Evolutionary conservation across 345 rosid genomes (phyloP), one percentile per base, ranked within the genome.

Genomic region (Eucalyptus victrix): DNA sequence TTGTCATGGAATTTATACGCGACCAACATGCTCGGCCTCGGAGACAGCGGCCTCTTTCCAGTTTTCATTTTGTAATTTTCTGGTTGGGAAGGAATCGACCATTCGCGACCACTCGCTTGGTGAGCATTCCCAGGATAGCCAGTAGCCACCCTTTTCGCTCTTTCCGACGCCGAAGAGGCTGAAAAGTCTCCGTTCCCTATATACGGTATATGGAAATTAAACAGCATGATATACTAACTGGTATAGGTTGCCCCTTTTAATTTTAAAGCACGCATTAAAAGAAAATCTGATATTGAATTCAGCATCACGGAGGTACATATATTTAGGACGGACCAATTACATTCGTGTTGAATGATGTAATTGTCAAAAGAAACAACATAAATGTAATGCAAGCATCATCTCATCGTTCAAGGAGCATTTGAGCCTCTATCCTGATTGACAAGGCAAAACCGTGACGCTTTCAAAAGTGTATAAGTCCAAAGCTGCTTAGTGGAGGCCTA

Each of bases 261-360:
- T 60, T 60, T 12, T 13, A 62, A 13, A 62, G 26, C 44, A 0
- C 4, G 1, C 23, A 1, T 0, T 3, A 16, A 67, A 16, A 4
- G 19, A 32, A 67, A n/a, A 8, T 67, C 40, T 30, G 0, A 3
- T 30, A 0, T 62, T 62, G 17, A 28, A 62, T 62, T 30, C 34
- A 30, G 4, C 17, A 30, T 62, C 69, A 6, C 40, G 6, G 0
- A 16, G 40, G 40, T n/a, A n/a, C 5, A 16, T 14, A 4, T 15
- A 65, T 16, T 15, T 7, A 67, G 40, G 34, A 62, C 2, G 21
- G 69, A 62, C 69, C 0, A 3, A 62, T 30, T 62, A 13, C 69
- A 34, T 34, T 18, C 21, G 44, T 17, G 44, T 34, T 6, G 7
- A 34, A 32, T 18, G 80, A 34, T 9, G 42, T 9, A 3, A 69